These are phyloP conservation scores for Tripterygium wilfordii DNA, from an alignment of 177 flowering plant genomes.

Conservation along the genomic window DNA sequence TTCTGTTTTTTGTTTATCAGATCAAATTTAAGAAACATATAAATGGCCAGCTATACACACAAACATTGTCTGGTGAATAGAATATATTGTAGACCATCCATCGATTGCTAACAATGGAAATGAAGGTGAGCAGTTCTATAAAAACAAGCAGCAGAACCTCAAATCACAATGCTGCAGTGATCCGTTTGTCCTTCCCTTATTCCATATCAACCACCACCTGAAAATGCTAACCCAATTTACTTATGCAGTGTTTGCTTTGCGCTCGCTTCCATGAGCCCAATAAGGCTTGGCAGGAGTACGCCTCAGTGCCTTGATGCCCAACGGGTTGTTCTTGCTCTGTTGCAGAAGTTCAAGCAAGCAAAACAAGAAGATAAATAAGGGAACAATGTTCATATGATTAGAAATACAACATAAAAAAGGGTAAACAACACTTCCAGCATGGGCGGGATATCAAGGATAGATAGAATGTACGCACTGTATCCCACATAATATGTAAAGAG, in stretches of 20 bases:
- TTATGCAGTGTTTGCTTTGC: constrained; percentile 34
- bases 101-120: background rate
- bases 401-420: no score
- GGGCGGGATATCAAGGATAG: no score
- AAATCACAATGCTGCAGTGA: no score
- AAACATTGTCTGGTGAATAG: constrained; percentile 17
- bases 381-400: no score
- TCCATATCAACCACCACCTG: background rate
- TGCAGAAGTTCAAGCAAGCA: constrained; percentile 5
- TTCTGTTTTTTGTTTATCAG: constrained; percentile 1
- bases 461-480: no score
- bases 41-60: constrained; percentile 17
- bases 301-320: constrained; percentile 64
- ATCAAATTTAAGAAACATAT: constrained; percentile 2
- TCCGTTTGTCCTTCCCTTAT: no score
- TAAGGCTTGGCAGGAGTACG: constrained; percentile 62
- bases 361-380: background rate
- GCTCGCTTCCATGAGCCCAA: constrained; percentile 31
- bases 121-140: constrained; percentile 9
- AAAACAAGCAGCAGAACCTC: constrained; percentile 5
- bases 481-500: no score
- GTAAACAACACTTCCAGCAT: no score
- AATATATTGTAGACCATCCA: constrained; percentile 4
- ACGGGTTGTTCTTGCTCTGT: constrained; percentile 75
- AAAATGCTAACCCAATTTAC: background rate